Base-by-base conservation (phyloP, 345 rosid genomes). In the Iberis pinnata region DNA sequence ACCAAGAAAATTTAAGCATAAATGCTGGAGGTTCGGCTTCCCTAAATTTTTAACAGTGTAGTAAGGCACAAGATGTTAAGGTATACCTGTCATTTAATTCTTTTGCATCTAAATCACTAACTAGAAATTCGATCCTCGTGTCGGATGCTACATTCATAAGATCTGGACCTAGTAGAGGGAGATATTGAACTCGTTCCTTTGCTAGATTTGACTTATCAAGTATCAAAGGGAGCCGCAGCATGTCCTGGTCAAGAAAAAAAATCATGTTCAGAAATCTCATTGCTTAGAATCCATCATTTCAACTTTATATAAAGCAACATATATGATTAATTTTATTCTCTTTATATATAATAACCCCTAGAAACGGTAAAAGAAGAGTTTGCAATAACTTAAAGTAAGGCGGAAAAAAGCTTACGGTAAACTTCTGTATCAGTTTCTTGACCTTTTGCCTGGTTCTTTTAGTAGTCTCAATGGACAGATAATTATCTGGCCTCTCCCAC, bases 401-500 rank as follows among this genome's bases (percentile, higher is more conserved):
- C n/a, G n/a, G n/a, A n/a, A n/a, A n/a, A n/a, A n/a, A n/a, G n/a
- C n/a, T n/a, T 74, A 90, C 96, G 2, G 86, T 75, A 62, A 75
- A 88, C 67, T 84, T 83, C 46, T 77, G 79, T 47, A 92, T 72
- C 22, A 88, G 81, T 67, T 81, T 92, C 73, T 58, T 77, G 52
- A 84, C 75, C 77, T 83, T 84, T 68, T 79, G 96, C 58, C 96
- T 58, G 53, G 76, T 75, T 59, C 74, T 83, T 70, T 63, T 88
- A 38, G 78, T 61, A 49, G 63, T 73, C 41, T 88, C 93, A 68
- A 74, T 50, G 29, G 76, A 66, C 48, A 81, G 56, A 49, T 69
- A 62, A 63, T 53, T 75, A 63, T 81, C 92, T 43, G 69, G 60
- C 53, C 78, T 75, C 56, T 83, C 93, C 98, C 98, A 92, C 45